Conservation (phyloP, 495 filamentous ascomycete genomes). For the Hypoxylon subgilvum region DNA sequence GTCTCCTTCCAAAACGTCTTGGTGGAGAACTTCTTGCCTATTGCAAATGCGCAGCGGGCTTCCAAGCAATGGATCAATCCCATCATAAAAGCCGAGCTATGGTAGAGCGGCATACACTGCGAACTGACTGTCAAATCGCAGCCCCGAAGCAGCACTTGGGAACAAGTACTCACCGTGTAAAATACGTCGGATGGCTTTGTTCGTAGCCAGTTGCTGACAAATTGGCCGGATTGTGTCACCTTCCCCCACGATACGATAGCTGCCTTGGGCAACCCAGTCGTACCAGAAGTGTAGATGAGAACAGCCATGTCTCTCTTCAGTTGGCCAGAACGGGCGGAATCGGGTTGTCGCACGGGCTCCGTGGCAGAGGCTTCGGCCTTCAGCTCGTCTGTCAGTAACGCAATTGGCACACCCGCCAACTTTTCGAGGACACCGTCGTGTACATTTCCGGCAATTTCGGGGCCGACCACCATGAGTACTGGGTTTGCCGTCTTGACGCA, state of each 20-base stretch:
- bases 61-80: constrained; percentile 67
- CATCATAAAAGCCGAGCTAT: constrained; percentile 79
- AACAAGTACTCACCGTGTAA: constrained; percentile 70
- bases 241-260: constrained; percentile 86
- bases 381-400: constrained; percentile 67
- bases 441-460: constrained; percentile 62
- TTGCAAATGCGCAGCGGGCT: constrained; percentile 67
- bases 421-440: constrained; percentile 52
- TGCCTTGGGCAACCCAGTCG: constrained; percentile 89
- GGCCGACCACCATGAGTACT: constrained; percentile 76
- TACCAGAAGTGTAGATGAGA: constrained; percentile 86
- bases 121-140: neutral
- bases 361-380: constrained; percentile 65
- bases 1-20: constrained; percentile 83
- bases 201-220: constrained; percentile 63
- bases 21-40: constrained; percentile 84
- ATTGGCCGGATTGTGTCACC: constrained; percentile 55
- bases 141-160: neutral
- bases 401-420: constrained; percentile 59
- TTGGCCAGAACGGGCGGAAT: constrained; percentile 61
- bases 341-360: constrained; percentile 65
- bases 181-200: constrained; percentile 69
- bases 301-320: constrained; percentile 66
- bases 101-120: constrained; percentile 92
- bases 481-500: constrained; percentile 75